Base-by-base conservation (phyloP, 495 filamentous ascomycete genomes). In the Trichocladium uniseriatum region DNA sequence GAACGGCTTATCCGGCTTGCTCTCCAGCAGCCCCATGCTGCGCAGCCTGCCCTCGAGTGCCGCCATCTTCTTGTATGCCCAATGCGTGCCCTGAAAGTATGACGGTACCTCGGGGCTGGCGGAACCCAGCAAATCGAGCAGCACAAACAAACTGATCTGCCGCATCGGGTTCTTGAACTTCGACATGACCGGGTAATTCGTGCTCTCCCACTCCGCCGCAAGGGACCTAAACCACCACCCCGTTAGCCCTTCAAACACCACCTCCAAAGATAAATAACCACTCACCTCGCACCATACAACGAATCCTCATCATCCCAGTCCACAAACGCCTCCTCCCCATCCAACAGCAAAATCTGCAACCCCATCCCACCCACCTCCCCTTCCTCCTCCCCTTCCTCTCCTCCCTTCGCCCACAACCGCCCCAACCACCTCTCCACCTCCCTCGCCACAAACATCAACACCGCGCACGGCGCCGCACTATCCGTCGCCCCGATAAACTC, bases 401-500 rank as follows among this genome's bases (percentile, higher is more conserved):
- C 59, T 49, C 57, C 60, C 43, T 57, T 43, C 28, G 57, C 67
- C 45, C 68, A 51, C 60, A 72, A 66, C 59, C 61, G 58, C 18
- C 56, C 69, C 43, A 74, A 31, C 20, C 63, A 65, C 38, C 55
- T 54, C 27, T 75, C 72, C 21, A 75, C 61, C 48, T 49, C 59
- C 45, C 62, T 52, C 21, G 71, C 72, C 1, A 67, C 64, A 58
- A 91, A 86, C 79, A 95, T 77, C 31, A 95, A 67, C 61, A 95
- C 83, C 0, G 89, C 90, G 60, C 88, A 94, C 11, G 89, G 88
- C 29, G 80, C 89, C 1, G 90, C 89, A 55, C 86, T 91, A 53
- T 95, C 89, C 32, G 82, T 94, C 0, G 87, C 89, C 1, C 89
- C 89, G 16, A 95, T 83, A 64, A 95, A 95, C 0, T 86, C 89